Conservation (phyloP, 805 yeast genomes). For the Maudiozyma turicensis region DNA sequence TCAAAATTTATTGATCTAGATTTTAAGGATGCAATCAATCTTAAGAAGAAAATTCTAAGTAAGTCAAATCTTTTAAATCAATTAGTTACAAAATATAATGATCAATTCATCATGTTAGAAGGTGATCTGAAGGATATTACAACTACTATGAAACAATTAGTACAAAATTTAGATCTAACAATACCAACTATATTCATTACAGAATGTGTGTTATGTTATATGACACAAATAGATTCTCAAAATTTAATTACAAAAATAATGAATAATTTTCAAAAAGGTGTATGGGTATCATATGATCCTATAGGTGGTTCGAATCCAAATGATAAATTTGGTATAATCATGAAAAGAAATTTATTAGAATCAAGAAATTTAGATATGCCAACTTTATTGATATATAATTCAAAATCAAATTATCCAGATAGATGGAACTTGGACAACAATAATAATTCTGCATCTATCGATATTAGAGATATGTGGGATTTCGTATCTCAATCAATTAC, state of each 20-base stretch:
- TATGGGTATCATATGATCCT: slow-evolving; percentile 45
- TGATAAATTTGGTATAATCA: slow-evolving; percentile 40
- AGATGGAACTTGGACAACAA: slow-evolving; percentile 10
- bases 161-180: slow-evolving; percentile 5
- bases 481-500: slow-evolving; percentile 28
- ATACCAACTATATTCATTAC: slow-evolving; percentile 44
- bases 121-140: slow-evolving; percentile 29
- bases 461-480: slow-evolving; percentile 29
- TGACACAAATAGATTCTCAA: slow-evolving; percentile 35
- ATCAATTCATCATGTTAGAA: slow-evolving; percentile 22
- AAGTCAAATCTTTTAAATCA: slow-evolving; percentile 5
- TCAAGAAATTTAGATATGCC: slow-evolving; percentile 40
- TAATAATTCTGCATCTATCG: not conserved
- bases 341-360: slow-evolving; percentile 40
- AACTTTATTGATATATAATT: slow-evolving; percentile 31
- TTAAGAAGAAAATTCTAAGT: slow-evolving; percentile 30
- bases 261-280: slow-evolving; percentile 14
- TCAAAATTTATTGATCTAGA: slow-evolving; percentile 42
- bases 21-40: slow-evolving; percentile 36
- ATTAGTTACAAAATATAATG: slow-evolving; percentile 6
- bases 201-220: slow-evolving; percentile 51
- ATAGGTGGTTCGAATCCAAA: slow-evolving; percentile 39
- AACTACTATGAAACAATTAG: slow-evolving; percentile 13
- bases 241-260: slow-evolving; percentile 30
- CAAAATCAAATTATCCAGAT: slow-evolving; percentile 25